Conservation (phyloP, 441 rosid species). For the Erysimum pusillum region DNA sequence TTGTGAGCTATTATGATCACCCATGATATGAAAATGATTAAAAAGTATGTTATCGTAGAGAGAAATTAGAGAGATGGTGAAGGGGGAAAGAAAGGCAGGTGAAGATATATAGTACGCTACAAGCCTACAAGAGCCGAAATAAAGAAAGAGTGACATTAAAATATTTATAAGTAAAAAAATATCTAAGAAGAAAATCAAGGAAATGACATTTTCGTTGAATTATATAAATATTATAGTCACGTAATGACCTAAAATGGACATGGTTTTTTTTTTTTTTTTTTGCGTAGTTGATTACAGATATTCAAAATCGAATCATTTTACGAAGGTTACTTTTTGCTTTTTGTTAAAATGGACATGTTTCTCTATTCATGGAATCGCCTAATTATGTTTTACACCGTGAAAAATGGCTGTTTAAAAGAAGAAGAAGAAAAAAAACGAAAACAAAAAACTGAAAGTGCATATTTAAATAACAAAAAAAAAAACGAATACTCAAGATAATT, state of each 20-base stretch:
- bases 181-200: constrained; percentile 13
- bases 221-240: constrained; percentile 12
- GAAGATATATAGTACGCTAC: neutral
- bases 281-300: neutral
- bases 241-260: constrained; percentile 13
- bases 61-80: constrained; percentile 23
- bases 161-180: constrained; percentile 29
- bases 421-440: neutral
- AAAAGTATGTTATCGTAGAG: constrained; percentile 1
- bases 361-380: constrained; percentile 11
- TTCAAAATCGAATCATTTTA: constrained; percentile 6
- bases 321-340: constrained; percentile 1
- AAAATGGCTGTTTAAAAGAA: neutral
- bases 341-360: constrained; percentile 9
- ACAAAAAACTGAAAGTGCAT: neutral
- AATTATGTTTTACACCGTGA: neutral
- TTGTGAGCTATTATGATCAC: constrained; percentile 56
- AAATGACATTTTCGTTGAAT: neutral
- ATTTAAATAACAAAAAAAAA: too few species aligned
- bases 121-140: constrained; percentile 23
- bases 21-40: constrained; percentile 45
- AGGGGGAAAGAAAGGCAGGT: constrained; percentile 34
- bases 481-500: too few species aligned
- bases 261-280: neutral
- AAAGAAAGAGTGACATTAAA: constrained; percentile 9